Evolutionary conservation across 192 early-diverging fungal genomes (phyloP).

Genomic region (Coemansia sp.): DNA sequence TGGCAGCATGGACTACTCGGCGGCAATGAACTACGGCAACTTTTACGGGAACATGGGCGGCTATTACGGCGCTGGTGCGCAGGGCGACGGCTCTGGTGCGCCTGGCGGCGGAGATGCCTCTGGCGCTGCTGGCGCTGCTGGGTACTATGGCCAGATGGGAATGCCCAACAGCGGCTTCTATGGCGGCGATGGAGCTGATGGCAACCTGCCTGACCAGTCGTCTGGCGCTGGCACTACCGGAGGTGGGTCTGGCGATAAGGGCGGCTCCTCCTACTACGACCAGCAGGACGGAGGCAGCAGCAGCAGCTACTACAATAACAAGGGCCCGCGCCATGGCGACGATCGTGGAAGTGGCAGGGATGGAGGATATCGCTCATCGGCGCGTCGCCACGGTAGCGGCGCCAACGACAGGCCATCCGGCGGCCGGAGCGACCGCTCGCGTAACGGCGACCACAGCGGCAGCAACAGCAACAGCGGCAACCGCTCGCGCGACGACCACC

Average conservation of each 20-base stretch:
- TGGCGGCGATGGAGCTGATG: conserved; percentile 13
- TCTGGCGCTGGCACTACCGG: background rate
- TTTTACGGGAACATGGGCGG: conserved; percentile 40
- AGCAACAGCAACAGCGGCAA: conserved; percentile 3
- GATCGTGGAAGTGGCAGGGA: conserved; percentile 22
- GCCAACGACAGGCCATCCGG: conserved; percentile 18
- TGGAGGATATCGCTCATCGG: conserved; percentile 32
- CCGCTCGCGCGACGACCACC: conserved; percentile 31
- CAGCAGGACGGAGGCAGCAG: conserved; percentile 7
- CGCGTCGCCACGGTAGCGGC: conserved; percentile 31
- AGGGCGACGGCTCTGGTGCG: conserved; percentile 10
- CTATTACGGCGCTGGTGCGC: conserved; percentile 20
- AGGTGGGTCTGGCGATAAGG: conserved; percentile 1
- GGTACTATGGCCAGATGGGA: conserved; percentile 37
- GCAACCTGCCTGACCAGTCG: conserved; percentile 27
- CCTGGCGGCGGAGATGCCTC: conserved; percentile 9
- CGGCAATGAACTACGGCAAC: conserved; percentile 32
- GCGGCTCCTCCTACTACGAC: conserved; percentile 9
- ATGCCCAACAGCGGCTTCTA: conserved; percentile 40
- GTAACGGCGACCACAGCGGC: conserved; percentile 11
- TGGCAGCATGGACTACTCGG: conserved; percentile 18
- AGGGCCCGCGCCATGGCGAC: conserved; percentile 13
- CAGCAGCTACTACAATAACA: conserved; percentile 1
- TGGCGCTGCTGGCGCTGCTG: conserved; percentile 4
- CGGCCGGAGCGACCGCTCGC: conserved; percentile 26